Evolutionary conservation across 2,329 filamentous ascomycete genomes (phyloP), one percentile per base, ranked within the genome.

Genomic region (Tolypocladium tropicale): DNA sequence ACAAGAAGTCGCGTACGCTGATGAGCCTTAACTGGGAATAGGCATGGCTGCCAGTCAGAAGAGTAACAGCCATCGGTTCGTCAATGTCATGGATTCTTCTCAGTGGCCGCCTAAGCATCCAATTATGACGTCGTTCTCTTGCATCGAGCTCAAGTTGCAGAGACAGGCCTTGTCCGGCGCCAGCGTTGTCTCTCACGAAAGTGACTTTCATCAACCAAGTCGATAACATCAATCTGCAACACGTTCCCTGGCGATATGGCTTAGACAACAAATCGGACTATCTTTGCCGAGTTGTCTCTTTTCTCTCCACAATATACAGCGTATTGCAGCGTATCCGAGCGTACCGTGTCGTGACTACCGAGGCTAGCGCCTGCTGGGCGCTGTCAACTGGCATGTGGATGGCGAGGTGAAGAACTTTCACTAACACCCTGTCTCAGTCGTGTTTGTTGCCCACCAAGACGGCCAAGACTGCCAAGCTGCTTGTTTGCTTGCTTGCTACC

Each of bases 281-380:
- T 55, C 46, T 55, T 18, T 37, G 36, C 16, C 41, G 3, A 46
- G 23, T 53, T 56, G 52, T 52, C 55, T 52, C 32, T 53, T 23
- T 34, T 52, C 52, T 46, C 52, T 23, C 23, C 36, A 25, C 28
- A 3, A 21, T 2, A 21, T 21, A 18, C 1, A 18, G 18, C 28
- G 4, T 21, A 7, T 21, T 33, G 4, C 16, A 21, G 46, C 46
- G 46, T 32, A 50, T 50, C 46, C 32, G 18, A 5, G 28, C 2
- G 28, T 28, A 11, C 48, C 34, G 25, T 25, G 39, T 25, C 51
- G 14, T 36, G 51, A 36, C 30, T 33, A 53, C 6, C 37, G 51
- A 53, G 51, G 39, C 51, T 39, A 39, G 51, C 25, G 34, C 51
- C 51, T 30, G 33, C 33, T 16, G 46, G 46, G 16, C 30, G 25